Evolutionary conservation across 2,329 filamentous ascomycete genomes (phyloP).

Genomic region (Arthrinium phaeospermum): DNA sequence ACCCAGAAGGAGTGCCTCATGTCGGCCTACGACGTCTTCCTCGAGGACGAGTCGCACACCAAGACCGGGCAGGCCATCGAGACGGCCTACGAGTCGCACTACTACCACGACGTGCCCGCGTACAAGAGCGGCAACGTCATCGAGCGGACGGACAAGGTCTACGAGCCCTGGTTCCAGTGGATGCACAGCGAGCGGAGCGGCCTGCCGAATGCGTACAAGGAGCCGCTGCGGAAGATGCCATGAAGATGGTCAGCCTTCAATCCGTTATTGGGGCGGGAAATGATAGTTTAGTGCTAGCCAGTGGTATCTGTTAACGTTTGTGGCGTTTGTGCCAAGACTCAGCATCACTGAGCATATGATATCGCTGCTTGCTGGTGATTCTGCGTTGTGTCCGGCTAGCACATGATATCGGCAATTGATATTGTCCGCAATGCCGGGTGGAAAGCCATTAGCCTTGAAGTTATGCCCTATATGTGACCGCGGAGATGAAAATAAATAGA

Average conservation of each 20-base stretch:
- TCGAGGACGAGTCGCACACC: constrained; percentile 26
- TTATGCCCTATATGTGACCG: too few species aligned
- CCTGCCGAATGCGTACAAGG: constrained; percentile 16
- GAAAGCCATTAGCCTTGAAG: background rate
- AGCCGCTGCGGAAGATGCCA: background rate
- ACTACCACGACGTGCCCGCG: constrained; percentile 24
- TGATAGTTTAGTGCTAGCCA: background rate
- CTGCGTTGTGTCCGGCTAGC: background rate
- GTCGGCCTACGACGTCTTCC: constrained; percentile 27
- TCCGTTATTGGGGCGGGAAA: background rate
- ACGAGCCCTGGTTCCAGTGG: constrained; percentile 32
- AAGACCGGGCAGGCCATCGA: constrained; percentile 28
- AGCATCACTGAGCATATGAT: too few species aligned
- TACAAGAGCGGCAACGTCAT: constrained; percentile 27
- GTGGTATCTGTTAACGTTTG: background rate
- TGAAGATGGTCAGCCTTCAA: background rate
- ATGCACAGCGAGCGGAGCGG: constrained; percentile 30
- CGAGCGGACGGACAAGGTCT: constrained; percentile 27
- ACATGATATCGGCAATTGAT: background rate
- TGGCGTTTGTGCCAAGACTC: background rate
- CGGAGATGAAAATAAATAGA: too few species aligned
- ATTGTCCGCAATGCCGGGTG: background rate
- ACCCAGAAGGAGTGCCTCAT: constrained; percentile 23
- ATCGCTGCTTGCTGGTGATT: too few species aligned
- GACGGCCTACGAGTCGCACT: constrained; percentile 26